These are phyloP conservation scores for Physaria fendleri DNA, from an alignment of 345 rosid species.

Conservation along the genomic window DNA sequence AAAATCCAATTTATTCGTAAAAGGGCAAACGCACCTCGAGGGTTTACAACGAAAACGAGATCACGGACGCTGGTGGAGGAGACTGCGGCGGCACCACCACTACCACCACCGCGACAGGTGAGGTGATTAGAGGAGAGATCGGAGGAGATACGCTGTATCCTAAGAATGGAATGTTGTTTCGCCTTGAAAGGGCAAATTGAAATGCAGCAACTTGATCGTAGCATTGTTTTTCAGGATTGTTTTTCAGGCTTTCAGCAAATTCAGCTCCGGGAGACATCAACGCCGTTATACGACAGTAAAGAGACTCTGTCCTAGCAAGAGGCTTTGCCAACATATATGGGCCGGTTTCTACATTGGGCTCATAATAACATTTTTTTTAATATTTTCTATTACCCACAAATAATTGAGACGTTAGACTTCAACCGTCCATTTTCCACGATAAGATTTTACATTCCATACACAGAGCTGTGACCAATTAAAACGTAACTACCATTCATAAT, in stretches of 20 bases:
- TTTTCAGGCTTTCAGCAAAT: too few relatives aligned
- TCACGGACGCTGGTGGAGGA: conserved; percentile 67
- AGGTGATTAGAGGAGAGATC: conserved; percentile 41
- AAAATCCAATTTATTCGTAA: neutral
- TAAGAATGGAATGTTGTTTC: conserved; percentile 29
- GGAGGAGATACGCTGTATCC: conserved; percentile 38
- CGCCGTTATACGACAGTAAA: conserved; percentile 22
- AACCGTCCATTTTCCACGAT: conserved; percentile 17
- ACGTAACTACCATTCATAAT: neutral
- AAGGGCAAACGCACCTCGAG: conserved; percentile 45
- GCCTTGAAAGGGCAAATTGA: conserved; percentile 26
- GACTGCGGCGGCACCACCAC: neutral
- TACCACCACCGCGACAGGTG: conserved; percentile 24
- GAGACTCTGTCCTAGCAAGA: neutral
- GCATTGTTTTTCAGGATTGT: too few relatives aligned
- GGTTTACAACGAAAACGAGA: conserved; percentile 88
- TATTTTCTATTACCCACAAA: too few relatives aligned
- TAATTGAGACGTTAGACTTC: too few relatives aligned
- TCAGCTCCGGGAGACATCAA: conserved; percentile 9
- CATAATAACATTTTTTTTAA: neutral
- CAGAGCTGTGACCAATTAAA: neutral
- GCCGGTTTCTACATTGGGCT: conserved; percentile 6
- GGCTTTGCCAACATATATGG: neutral
- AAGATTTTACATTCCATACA: neutral
- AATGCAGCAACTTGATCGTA: conserved; percentile 21